A percentile compares a stretch with the other conserved stretches of the same genome.
phyloP scores from a whole-genome alignment of 169 alveolate species.

The Theileria annulata region DNA sequence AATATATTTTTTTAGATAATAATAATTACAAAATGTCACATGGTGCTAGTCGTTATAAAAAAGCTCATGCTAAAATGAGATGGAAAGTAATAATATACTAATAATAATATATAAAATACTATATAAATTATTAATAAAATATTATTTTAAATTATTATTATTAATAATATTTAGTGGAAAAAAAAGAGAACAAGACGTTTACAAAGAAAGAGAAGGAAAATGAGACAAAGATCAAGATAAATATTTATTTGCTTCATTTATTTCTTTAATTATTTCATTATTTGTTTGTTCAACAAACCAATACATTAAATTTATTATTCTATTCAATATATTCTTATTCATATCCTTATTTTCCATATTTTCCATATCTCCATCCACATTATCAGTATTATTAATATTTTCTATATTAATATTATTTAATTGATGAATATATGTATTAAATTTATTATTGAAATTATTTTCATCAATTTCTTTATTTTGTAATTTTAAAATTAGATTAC shows the following conservation, averaged over 20 bases:
- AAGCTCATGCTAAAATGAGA: constrained; percentile 90
- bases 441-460: not conserved
- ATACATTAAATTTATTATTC: constrained; percentile 4
- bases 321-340: not conserved
- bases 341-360: not conserved
- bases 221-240: constrained; percentile 89
- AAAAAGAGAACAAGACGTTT: constrained; percentile 90
- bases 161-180: constrained; percentile 92
- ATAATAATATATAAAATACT: not conserved
- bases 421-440: not conserved
- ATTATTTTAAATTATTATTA: not conserved
- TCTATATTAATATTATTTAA: too few species aligned
- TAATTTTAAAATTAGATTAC: constrained; percentile 7
- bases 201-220: constrained; percentile 88
- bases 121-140: not conserved
- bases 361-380: too few species aligned
- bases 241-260: constrained; percentile 18
- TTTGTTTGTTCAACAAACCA: constrained; percentile 14
- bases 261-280: constrained; percentile 11
- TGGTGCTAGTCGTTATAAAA: constrained; percentile 91
- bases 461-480: not conserved
- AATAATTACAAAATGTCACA: constrained; percentile 81
- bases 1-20: too few species aligned
- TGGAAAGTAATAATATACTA: constrained; percentile 80
- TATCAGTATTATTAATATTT: too few species aligned